Percentiles rank a stretch among this genome's conserved stretches.
These are phyloP conservation scores for Eruca vesicaria DNA, from an alignment of 441 rosid species.

Conservation along the genomic window DNA sequence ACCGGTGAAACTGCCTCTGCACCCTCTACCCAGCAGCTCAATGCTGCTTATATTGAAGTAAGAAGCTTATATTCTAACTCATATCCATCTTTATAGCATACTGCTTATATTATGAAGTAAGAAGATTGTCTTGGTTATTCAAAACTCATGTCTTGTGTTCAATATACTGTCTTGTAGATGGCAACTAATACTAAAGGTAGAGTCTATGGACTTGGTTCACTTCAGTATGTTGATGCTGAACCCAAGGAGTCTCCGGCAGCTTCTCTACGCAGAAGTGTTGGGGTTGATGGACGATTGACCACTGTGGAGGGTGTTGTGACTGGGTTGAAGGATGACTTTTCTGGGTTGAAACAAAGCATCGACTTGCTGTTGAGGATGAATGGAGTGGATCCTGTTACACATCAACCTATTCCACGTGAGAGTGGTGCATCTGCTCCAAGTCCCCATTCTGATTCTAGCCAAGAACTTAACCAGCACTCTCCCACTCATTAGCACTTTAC, in stretches of 20 bases:
- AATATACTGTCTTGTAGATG: too few species aligned
- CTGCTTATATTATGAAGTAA: too few species aligned
- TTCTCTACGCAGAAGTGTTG: too few species aligned
- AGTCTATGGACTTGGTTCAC: too few species aligned
- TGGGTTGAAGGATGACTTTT: not conserved
- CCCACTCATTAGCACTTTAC: not conserved
- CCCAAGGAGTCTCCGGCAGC: too few species aligned
- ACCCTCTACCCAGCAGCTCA: not conserved
- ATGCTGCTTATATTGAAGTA: not conserved
- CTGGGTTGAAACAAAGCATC: not conserved
- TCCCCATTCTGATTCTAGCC: not conserved
- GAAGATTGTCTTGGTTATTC: too few species aligned
- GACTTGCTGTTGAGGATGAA: not conserved
- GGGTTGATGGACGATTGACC: not conserved
- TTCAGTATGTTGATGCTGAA: too few species aligned
- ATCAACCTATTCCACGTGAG: not conserved
- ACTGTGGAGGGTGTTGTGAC: not conserved
- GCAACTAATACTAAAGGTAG: too few species aligned
- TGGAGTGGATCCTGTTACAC: not conserved
- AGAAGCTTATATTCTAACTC: too few species aligned
- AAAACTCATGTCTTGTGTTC: too few species aligned
- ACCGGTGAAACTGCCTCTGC: not conserved
- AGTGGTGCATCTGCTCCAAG: not conserved
- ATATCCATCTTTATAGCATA: too few species aligned
- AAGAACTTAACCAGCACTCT: not conserved